Evolutionary conservation across 1,284 basidiomycete species (phyloP).

Genomic region (Hypsizygus ulmarius): DNA sequence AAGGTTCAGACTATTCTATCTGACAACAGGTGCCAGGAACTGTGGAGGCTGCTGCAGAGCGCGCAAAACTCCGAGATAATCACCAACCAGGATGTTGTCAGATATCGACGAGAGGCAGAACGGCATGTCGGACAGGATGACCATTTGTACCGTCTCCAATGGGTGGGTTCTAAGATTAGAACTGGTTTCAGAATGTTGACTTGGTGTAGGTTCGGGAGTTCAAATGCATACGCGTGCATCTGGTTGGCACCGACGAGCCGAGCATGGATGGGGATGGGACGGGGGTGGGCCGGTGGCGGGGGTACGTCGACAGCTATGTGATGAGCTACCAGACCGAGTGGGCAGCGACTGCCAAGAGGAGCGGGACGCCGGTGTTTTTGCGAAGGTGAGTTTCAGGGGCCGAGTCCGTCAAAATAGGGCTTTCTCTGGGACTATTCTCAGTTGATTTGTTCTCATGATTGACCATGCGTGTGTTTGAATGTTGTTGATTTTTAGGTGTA

Average conservation of each 20-base stretch:
- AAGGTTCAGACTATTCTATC: slow-evolving; percentile 83
- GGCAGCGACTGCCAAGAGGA: slow-evolving; percentile 47
- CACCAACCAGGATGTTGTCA: slow-evolving; percentile 79
- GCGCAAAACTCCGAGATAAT: slow-evolving; percentile 48
- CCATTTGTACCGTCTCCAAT: slow-evolving; percentile 89
- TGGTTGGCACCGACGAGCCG: slow-evolving; percentile 79
- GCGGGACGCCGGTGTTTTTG: slow-evolving; percentile 41
- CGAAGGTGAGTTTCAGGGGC: slow-evolving; percentile 36
- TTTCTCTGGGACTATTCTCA: slow-evolving; percentile 8
- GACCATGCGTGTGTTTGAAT: slow-evolving; percentile 18
- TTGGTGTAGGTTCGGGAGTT: slow-evolving; percentile 54
- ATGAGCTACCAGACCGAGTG: slow-evolving; percentile 72
- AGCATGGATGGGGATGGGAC: slow-evolving; percentile 59
- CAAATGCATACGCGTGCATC: slow-evolving; percentile 71
- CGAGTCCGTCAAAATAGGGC: slow-evolving; percentile 8
- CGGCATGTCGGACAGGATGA: slow-evolving; percentile 84
- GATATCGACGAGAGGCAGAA: slow-evolving; percentile 90
- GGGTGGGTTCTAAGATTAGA: slow-evolving; percentile 56
- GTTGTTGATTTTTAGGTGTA: slow-evolving; percentile 34
- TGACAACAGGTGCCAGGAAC: slow-evolving; percentile 71
- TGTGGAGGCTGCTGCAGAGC: slow-evolving; percentile 62
- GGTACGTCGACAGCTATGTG: slow-evolving; percentile 87
- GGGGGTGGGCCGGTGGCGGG: slow-evolving; percentile 66
- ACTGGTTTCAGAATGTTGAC: slow-evolving; percentile 9
- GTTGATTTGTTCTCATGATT: slow-evolving; percentile 21